phyloP scores from a whole-genome alignment of 2,329 filamentous ascomycete species.

The Hypoxylon sp. region DNA sequence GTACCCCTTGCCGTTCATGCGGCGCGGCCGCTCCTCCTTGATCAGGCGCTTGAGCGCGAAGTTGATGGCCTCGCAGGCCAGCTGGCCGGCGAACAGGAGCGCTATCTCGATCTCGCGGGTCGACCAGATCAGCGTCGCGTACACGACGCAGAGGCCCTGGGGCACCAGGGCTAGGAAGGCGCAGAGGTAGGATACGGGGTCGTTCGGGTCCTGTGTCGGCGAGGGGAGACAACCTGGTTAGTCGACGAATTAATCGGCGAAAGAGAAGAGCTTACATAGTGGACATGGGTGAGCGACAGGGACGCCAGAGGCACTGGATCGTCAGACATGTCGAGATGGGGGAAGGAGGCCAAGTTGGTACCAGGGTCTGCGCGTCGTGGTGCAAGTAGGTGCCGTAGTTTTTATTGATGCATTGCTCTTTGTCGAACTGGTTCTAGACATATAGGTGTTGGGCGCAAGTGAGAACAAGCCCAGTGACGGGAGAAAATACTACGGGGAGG shows the following conservation, averaged over 20 bases:
- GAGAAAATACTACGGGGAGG: background rate
- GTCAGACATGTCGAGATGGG: constrained; percentile 53
- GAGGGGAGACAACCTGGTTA: constrained; percentile 4
- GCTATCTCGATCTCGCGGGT: constrained; percentile 90
- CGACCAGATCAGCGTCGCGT: constrained; percentile 89
- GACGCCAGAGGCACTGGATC: constrained; percentile 77
- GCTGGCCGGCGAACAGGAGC: constrained; percentile 91
- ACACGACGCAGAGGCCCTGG: constrained; percentile 89
- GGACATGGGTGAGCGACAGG: constrained; percentile 93
- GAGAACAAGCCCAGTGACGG: background rate
- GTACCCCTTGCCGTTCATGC: constrained; percentile 92
- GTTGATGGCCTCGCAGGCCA: constrained; percentile 91
- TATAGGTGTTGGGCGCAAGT: background rate
- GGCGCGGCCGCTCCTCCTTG: constrained; percentile 88
- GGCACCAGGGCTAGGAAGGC: constrained; percentile 95
- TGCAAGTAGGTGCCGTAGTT: background rate
- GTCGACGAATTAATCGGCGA: background rate
- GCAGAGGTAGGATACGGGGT: constrained; percentile 86
- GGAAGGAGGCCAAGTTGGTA: background rate
- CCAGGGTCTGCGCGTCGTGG: constrained; percentile 12
- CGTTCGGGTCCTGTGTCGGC: constrained; percentile 78
- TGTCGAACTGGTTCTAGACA: background rate
- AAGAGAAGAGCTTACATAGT: constrained; percentile 76
- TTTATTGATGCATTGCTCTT: constrained; percentile 23
- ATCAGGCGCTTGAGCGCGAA: constrained; percentile 90